Evolutionary conservation across 208 protist genomes (phyloP), one percentile per base, ranked within the genome.

Genomic region (Novymonas esmeraldas): DNA sequence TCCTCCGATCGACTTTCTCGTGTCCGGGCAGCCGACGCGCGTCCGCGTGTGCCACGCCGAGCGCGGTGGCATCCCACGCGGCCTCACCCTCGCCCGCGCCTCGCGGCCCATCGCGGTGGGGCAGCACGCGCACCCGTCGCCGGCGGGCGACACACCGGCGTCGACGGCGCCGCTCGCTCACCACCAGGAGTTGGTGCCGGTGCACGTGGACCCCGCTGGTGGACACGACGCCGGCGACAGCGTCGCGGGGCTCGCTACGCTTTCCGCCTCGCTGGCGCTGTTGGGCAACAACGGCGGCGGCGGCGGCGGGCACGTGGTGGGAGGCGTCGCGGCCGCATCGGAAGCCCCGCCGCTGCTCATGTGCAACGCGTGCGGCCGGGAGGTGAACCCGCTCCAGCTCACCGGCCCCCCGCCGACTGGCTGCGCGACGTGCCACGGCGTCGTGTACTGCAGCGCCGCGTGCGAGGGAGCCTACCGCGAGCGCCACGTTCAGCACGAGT

Each of bases 31-130:
- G 48, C 49, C 20, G 20, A 67, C 63, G 45, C 31, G 62, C 10
- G 80, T 86, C 28, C 76, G 65, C 1, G 80, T 86, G 63, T 86
- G 80, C 64, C 75, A 82, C 46, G 64, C 55, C 18, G 76, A 86
- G 52, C 67, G 80, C 10, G 80, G 76, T 1, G 80, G 76, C 6
- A 73, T 86, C 2, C 76, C 80, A 10, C 75, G 80, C 16, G 73
- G 72, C 11, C 54, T 86, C 13, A 78, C 80, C 20, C 49, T 86
- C 18, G 51, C 45, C 5, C 75, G 80, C 18, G 64, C 65, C 2
- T 39, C 45, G 6, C 6, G 34, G 3, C 68, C 76, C 20, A 82
- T 86, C 22, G 80, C 71, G 24, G 55, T 79, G 1, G 66, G 45
- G 0, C 63, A 74, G 59, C 42, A 65, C 61, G 6, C 71, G 22